A percentile compares a stretch with the other conserved stretches of the same genome.
phyloP scores from a whole-genome alignment of 2,329 filamentous ascomycete species.

The Annulohypoxylon truncatum region DNA sequence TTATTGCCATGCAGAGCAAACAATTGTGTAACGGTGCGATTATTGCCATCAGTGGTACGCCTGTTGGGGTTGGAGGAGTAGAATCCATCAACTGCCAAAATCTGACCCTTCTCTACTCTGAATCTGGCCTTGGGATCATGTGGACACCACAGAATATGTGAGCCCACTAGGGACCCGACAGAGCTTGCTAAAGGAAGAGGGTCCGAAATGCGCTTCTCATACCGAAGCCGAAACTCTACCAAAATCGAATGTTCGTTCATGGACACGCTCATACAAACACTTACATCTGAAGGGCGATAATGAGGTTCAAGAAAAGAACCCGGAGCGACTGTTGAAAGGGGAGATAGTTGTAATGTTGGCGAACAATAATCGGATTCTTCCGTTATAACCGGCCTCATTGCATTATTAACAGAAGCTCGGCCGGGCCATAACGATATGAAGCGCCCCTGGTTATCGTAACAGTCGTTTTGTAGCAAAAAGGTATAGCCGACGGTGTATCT shows the following conservation, averaged over 20 bases:
- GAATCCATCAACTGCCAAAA: neutral
- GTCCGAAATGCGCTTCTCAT: neutral
- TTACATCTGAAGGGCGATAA: neutral
- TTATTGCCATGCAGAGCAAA: conserved; percentile 3
- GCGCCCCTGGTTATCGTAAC: neutral
- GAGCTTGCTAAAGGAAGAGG: neutral
- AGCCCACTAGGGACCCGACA: no score
- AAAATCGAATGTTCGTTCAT: neutral
- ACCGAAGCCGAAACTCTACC: neutral
- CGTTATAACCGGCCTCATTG: neutral
- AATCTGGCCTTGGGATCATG: neutral
- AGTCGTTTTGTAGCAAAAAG: neutral
- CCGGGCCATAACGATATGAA: neutral
- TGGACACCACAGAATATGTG: no score
- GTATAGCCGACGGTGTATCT: neutral
- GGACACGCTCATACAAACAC: neutral
- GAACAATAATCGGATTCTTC: neutral
- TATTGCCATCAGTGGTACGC: no score
- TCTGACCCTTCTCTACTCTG: neutral
- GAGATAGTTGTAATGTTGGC: neutral
- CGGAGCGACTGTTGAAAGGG: neutral
- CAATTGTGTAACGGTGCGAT: no score
- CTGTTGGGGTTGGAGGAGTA: no score
- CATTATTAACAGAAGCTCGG: neutral
- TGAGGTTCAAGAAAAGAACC: neutral